Base-by-base conservation (phyloP, 2,329 filamentous ascomycete species). In the Penicillium rolfsii region DNA sequence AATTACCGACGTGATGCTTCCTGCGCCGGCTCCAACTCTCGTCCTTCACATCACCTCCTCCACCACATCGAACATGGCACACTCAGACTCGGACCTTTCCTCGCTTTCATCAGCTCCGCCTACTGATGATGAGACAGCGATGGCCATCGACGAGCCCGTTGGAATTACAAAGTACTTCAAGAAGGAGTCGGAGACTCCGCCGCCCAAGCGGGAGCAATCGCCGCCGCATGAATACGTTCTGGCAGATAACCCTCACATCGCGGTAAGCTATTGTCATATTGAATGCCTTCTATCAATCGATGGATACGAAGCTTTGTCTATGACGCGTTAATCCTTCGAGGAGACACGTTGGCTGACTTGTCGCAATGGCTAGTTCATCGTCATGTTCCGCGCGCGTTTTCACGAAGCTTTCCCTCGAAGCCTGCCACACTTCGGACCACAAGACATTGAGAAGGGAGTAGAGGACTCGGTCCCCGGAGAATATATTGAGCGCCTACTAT, bases 361-460 rank as follows among this genome's bases (percentile, higher is more conserved):
- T 71, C 68, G 72, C 71, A 71, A 68, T 58, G 52, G 48, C 58
- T 73, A 97, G 92, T 97, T 99, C 80, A 91, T 99, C 77, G 92
- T 98, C 68, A 97, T 97, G 91, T 99, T 98, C 80, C 88, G 94
- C 76, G 90, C 91, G 77, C 91, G 95, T 73, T 98, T 99, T 78
- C 88, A 85, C 79, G 93, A 97, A 62, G 90, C 87, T 62, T 95
- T 99, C 68, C 90, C 93, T 52, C 90, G 93, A 77, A 95, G 92
- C 35, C 84, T 96, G 38, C 84, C 91, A 67, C 91, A 97, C 74
- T 92, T 96, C 68, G 95, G 95, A 24, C 95, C 95, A 12, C 94
- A 99, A 79, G 96, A 99, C 77, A 86, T 99, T 63, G 95, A 99
- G 79, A 85, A 85, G 76, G 95, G 95, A 55, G 86, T 97, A 55